phyloP scores from a whole-genome alignment of 768 basidiomycete species.

The Hygrocybe punicea region DNA sequence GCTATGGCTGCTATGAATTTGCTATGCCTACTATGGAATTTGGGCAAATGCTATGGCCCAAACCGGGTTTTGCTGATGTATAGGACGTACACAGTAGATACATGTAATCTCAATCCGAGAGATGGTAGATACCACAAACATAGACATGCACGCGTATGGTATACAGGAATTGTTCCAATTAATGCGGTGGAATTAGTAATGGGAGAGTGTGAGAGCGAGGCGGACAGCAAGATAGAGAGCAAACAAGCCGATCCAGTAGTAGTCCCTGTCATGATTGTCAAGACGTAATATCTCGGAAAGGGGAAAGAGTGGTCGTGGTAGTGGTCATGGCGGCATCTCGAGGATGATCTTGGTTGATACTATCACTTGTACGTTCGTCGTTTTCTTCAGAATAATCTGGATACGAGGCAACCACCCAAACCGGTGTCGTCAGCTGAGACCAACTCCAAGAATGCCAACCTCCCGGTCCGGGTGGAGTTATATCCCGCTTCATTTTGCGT shows the following conservation, averaged over 20 bases:
- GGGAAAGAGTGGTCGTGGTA: neutral
- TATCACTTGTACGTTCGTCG: neutral
- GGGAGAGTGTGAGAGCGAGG: neutral
- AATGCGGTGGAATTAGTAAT: neutral
- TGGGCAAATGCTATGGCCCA: too few relatives aligned
- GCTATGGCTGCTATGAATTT: too few relatives aligned
- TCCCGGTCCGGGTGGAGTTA: slow-evolving; percentile 10
- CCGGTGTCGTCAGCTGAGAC: slow-evolving; percentile 39
- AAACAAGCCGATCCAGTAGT: too few relatives aligned
- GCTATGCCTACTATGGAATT: too few relatives aligned
- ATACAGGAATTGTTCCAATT: neutral
- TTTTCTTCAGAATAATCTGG: neutral
- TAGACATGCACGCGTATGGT: neutral
- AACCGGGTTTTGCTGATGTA: too few relatives aligned
- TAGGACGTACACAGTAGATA: too few relatives aligned
- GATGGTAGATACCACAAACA: neutral
- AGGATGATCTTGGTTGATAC: neutral
- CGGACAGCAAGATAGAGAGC: slow-evolving; percentile 2
- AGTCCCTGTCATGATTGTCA: too few relatives aligned
- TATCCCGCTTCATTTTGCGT: slow-evolving; percentile 24
- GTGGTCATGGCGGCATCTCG: too few relatives aligned
- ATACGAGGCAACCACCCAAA: slow-evolving; percentile 13
- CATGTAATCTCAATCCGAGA: neutral
- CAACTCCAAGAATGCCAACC: slow-evolving; percentile 45
- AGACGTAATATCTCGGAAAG: neutral